Percentiles rank a stretch among this genome's conserved stretches.
These are phyloP conservation scores for Podosphaera xanthii DNA, from an alignment of 2,329 filamentous ascomycete species.

Conservation along the genomic window DNA sequence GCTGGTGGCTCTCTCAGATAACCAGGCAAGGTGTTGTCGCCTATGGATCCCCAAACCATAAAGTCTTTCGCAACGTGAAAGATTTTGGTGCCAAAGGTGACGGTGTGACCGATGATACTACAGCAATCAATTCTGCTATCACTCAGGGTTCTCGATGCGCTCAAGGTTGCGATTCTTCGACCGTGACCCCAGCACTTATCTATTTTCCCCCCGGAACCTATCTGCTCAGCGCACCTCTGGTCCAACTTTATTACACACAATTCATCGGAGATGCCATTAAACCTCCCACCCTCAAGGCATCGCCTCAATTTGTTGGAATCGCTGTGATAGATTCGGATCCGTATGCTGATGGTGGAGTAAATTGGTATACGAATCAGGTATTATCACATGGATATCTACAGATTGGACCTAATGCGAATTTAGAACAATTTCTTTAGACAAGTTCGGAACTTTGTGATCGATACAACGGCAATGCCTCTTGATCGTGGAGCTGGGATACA, in stretches of 20 bases:
- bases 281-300: conserved; percentile 53
- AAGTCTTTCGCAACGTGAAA: conserved; percentile 55
- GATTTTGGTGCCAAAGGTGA: conserved; percentile 52
- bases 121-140: conserved; percentile 69
- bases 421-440: conserved; percentile 59
- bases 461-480: conserved; percentile 41
- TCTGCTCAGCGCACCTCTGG: conserved; percentile 52
- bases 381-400: conserved; percentile 14
- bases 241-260: conserved; percentile 84
- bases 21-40: conserved; percentile 15
- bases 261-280: conserved; percentile 59
- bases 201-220: conserved; percentile 86
- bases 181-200: conserved; percentile 61
- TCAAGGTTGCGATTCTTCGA: conserved; percentile 59
- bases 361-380: conserved; percentile 61
- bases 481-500: conserved; percentile 47
- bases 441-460: conserved; percentile 62
- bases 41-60: conserved; percentile 28
- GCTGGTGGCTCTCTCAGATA: conserved; percentile 16
- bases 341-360: conserved; percentile 43
- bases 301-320: conserved; percentile 54
- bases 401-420: not conserved
- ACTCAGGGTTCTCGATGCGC: conserved; percentile 60
- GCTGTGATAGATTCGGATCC: conserved; percentile 77
- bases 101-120: conserved; percentile 54